Conservation (phyloP, 208 protist genomes). For the Kentomonas sorsogonicus region DNA sequence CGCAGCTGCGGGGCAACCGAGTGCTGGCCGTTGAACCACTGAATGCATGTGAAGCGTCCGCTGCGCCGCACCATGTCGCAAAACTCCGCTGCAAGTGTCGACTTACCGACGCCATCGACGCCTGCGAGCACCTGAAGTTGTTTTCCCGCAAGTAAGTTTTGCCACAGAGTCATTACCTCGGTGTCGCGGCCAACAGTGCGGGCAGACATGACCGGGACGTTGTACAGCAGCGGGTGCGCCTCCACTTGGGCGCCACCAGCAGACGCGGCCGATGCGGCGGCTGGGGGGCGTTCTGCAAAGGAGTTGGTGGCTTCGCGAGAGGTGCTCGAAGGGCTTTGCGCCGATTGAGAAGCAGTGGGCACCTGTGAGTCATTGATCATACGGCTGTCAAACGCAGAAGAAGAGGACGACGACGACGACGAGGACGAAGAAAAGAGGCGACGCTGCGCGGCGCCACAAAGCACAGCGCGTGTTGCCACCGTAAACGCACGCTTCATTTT, state of each 20-base stretch:
- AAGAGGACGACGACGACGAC: too few species aligned
- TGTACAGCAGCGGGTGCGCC: slow-evolving; percentile 65
- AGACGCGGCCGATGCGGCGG: slow-evolving; percentile 9
- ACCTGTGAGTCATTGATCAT: too few species aligned
- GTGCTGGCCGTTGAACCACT: slow-evolving; percentile 68
- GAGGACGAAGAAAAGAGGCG: too few species aligned
- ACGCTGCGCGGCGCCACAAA: too few species aligned
- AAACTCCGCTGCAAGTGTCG: slow-evolving; percentile 78
- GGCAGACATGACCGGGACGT: slow-evolving; percentile 42
- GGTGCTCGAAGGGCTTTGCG: too few species aligned
- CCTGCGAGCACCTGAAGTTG: slow-evolving; percentile 64
- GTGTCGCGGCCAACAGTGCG: slow-evolving; percentile 55
- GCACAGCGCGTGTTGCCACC: too few species aligned
- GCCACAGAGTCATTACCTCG: slow-evolving; percentile 74
- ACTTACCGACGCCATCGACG: slow-evolving; percentile 84
- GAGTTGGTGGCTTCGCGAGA: too few species aligned
- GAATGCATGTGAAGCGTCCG: slow-evolving; percentile 80
- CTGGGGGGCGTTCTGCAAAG: too few species aligned
- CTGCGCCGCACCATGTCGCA: slow-evolving; percentile 63
- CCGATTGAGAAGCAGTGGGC: too few species aligned
- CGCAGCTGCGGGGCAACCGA: slow-evolving; percentile 25
- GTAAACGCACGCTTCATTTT: too few species aligned
- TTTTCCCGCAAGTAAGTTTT: slow-evolving; percentile 64
- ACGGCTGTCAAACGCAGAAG: too few species aligned
- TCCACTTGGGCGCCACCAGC: slow-evolving; percentile 10